phyloP scores from a whole-genome alignment of 2,329 filamentous ascomycete genomes.

The Pseudonectria buxi region DNA sequence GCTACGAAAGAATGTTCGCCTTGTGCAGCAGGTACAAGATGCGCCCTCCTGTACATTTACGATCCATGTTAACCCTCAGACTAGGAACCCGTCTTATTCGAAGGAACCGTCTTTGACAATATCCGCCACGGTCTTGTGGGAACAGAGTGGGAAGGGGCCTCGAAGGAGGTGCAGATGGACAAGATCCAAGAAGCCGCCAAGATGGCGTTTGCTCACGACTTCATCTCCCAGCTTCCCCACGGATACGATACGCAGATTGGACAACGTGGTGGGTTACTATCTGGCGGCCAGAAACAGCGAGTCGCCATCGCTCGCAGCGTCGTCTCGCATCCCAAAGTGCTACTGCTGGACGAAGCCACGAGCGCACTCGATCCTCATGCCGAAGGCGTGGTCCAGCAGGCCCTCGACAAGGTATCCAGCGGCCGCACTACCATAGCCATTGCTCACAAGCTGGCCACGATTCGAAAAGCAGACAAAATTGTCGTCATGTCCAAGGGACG shows the following conservation, averaged over 20 bases:
- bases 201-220: constrained; percentile 44
- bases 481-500: constrained; percentile 21
- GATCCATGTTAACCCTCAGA: neutral
- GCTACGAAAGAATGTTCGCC: constrained; percentile 31
- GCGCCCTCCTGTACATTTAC: neutral
- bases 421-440: constrained; percentile 57
- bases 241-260: constrained; percentile 52
- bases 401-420: constrained; percentile 44
- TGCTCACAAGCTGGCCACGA: constrained; percentile 47
- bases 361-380: constrained; percentile 42
- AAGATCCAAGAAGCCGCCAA: constrained; percentile 40
- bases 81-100: constrained; percentile 39
- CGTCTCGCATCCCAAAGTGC: constrained; percentile 51
- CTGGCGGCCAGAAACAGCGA: constrained; percentile 60
- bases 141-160: constrained; percentile 30
- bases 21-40: constrained; percentile 27
- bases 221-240: constrained; percentile 40
- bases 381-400: constrained; percentile 44
- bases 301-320: constrained; percentile 60
- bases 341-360: constrained; percentile 62
- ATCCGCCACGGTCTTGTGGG: constrained; percentile 44
- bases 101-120: constrained; percentile 47
- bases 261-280: constrained; percentile 55
- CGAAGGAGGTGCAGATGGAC: constrained; percentile 34
- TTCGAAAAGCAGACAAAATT: constrained; percentile 26